phyloP scores from a whole-genome alignment of 352 stramenopile species.

The Achlya hypogyna region DNA sequence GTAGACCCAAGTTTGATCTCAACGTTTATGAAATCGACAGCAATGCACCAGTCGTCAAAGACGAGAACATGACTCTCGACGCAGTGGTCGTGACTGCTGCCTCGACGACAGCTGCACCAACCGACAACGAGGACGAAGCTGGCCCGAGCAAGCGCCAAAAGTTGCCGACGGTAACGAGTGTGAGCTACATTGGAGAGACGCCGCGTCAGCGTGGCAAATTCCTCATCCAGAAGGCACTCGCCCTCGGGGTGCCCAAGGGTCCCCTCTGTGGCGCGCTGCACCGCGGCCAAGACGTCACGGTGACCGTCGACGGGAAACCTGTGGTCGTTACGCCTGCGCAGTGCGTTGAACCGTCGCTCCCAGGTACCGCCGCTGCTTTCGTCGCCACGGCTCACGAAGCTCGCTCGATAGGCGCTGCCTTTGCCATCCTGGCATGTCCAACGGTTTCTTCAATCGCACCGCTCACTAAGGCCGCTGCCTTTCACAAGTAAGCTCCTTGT shows the following conservation, averaged over 20 bases:
- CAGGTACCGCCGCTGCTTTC: constrained; percentile 33
- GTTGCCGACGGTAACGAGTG: neutral
- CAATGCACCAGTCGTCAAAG: neutral
- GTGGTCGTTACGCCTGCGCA: constrained; percentile 49
- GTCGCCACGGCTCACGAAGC: neutral
- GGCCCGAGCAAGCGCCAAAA: constrained; percentile 12
- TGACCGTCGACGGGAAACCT: constrained; percentile 35
- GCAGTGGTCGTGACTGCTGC: constrained; percentile 6
- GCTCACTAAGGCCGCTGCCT: constrained; percentile 33
- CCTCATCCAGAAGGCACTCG: constrained; percentile 53
- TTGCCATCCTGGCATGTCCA: constrained; percentile 49
- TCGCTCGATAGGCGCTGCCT: neutral
- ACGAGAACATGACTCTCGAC: constrained; percentile 10
- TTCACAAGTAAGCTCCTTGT: constrained; percentile 32
- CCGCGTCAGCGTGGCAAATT: constrained; percentile 65
- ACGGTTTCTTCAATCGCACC: constrained; percentile 50
- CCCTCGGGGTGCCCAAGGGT: constrained; percentile 63
- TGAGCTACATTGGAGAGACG: constrained; percentile 64
- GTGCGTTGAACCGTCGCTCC: constrained; percentile 57
- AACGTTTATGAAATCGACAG: constrained; percentile 3
- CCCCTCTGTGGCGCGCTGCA: constrained; percentile 71
- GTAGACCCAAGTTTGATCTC: constrained; percentile 13
- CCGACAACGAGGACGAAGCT: neutral
- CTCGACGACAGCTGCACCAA: neutral
- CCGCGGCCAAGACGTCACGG: constrained; percentile 65